Evolutionary conservation across 371 early-diverging fungal genomes (phyloP), one percentile per base, ranked within the genome.

Genomic region (Homolaphlyctis polyrhiza): DNA sequence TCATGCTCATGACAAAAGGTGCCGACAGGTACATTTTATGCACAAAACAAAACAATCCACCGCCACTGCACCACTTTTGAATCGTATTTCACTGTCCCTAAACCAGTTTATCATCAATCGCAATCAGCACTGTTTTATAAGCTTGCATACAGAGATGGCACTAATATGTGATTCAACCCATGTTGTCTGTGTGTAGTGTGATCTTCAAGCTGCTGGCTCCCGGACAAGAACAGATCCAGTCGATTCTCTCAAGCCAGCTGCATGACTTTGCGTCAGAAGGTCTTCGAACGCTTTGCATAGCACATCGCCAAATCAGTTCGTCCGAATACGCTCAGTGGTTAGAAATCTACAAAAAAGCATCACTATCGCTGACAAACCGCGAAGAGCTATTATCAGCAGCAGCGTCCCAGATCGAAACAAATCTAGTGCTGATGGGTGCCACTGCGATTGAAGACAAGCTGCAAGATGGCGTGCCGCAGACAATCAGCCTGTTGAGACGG

Each of bases 401-500:
- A 1, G 86, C 91, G 14, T 89, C 87, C 23, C 77, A 82, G 51
- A 85, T 96, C 33, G 98, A 99, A 76, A 69, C 68, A 8, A 82
- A 89, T 28, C 71, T 98, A 58, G 81, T 75, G 18, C 82, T 96
- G 23, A 61, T 96, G 36, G 99, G 99, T 0, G 92, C 95, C 0
- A 96, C 99, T 0, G 99, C 94, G 6, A 96, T 99, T 48, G 99
- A 99, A 76, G 99, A 99, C 76, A 86, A 91, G 59, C 77, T 99
- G 35, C 98, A 98, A 70, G 88, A 85, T 2, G 89, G 92, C 28
- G 98, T 97, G 0, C 92, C 93, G n/a, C 89, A 93, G 65, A 92
- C 98, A 0, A 92, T 99, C 62, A 87, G 86, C 55, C 80, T 83
- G 54, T 81, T 97, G 33, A 86, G 94, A 0, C 81, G 81, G 16